Evolutionary conservation across 257 asterid species (phyloP), one percentile per base, ranked within the genome.

Genomic region (Gynochthodes officinalis): DNA sequence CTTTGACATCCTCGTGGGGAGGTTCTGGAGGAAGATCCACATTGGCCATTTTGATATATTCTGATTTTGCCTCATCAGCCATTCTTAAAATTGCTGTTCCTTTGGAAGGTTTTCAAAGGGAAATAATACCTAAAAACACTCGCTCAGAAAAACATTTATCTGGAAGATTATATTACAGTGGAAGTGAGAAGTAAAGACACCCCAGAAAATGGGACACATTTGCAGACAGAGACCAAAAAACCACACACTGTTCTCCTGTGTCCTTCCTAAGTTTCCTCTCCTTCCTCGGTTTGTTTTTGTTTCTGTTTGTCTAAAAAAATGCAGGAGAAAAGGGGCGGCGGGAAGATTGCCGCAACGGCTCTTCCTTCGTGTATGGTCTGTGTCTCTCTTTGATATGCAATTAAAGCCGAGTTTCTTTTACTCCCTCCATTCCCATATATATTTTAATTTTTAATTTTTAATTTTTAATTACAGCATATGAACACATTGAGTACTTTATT

Each of bases 221-320:
- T n/a, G n/a, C n/a, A n/a, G n/a, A n/a, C n/a, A n/a, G n/a, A n/a
- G 37, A 2, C 13, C 10, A 4, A 27, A 53, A 42, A 23, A 69
- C 39, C 13, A 25, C 48, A 43, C 10, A 1, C 9, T 4, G 16
- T 25, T 39, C 7, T 39, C 75, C 39, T 43, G 27, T 10, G 27
- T 58, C 27, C 12, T 52, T 74, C 78, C 78, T 66, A 63, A 19
- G 44, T 69, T 69, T 69, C 23, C 73, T 69, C 73, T 69, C 63
- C n/a, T 69, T 50, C 73, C 23, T 30, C 13, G 25, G 48, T 64
- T 33, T 39, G 69, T 5, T 3, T 37, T 3, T 37, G 42, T 37
- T 1, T 9, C 21, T 54, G 11, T 55, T 25, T n/a, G 61, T 23
- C 23, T 55, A 32, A 55, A 32, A 55, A 55, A 10, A 2, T 4